A percentile compares a stretch with the other conserved stretches of the same genome.
Evolutionary conservation across 2,329 filamentous ascomycete species (phyloP).

Genomic region (Cercospora zeina): DNA sequence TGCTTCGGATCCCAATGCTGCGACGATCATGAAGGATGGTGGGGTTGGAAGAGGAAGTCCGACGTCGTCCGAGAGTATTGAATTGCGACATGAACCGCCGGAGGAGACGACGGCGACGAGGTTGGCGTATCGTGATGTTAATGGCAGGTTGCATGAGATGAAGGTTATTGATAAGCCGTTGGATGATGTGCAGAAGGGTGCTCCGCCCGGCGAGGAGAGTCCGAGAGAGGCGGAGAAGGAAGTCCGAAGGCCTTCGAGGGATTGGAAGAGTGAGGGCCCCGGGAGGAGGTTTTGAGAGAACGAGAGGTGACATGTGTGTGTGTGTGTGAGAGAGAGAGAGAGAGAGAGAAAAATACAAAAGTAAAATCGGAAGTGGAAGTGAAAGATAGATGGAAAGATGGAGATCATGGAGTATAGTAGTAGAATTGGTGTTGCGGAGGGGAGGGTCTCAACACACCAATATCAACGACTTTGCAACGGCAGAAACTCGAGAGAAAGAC

Average conservation of each 20-base stretch:
- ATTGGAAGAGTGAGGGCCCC: neutral
- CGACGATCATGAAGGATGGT: conserved; percentile 14
- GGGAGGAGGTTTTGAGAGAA: neutral
- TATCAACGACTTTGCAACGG: too few relatives aligned
- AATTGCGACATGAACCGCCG: conserved; percentile 26
- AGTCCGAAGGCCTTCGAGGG: neutral
- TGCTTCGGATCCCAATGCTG: conserved; percentile 20
- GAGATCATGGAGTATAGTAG: too few relatives aligned
- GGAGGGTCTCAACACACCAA: too few relatives aligned
- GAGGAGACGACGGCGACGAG: conserved; percentile 25
- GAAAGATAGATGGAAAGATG: neutral
- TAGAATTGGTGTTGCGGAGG: neutral
- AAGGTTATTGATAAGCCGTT: conserved; percentile 30
- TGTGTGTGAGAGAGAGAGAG: too few relatives aligned
- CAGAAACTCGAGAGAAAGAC: too few relatives aligned
- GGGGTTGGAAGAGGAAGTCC: neutral
- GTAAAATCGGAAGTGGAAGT: too few relatives aligned
- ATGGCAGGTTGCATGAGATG: conserved; percentile 28
- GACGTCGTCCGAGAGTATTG: conserved; percentile 13
- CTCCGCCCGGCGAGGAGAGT: neutral
- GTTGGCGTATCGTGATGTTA: conserved; percentile 25
- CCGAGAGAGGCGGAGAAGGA: neutral
- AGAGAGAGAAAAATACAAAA: too few relatives aligned
- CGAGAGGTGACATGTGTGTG: too few relatives aligned
- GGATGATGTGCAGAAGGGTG: conserved; percentile 7